Evolutionary conservation across 495 filamentous ascomycete genomes (phyloP), one percentile per base, ranked within the genome.

Genomic region (Rhypophila decipiens): DNA sequence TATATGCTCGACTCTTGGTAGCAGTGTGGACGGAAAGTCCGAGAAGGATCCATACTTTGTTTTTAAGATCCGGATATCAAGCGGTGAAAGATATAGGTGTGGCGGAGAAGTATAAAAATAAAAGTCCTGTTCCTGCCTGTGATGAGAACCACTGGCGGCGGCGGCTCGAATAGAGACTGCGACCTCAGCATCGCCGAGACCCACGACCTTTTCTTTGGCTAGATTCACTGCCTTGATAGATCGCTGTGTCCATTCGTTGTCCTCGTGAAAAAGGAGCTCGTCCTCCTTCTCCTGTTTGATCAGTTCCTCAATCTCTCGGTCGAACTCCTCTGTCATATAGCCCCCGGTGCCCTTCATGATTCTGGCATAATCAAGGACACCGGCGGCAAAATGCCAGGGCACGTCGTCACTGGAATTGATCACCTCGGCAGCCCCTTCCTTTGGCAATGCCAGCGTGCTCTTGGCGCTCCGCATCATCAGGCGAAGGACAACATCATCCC

Each of bases 11-110:
- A 98, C 87, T 17, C 86, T 80, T 2, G 93, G 93, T 7, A 97
- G 78, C 13, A 98, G 83, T 0, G 88, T 94, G 0, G 90, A 84
- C 7, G 93, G 94, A 60, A 98, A 95, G 7, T 72, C 66, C 2
- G 80, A 73, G 63, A 91, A 98, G 34, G 84, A 78, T 3, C 87
- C 88, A 63, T 95, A 98, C 8, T 87, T 87, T 0, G 86, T 79
- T 61, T 90, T 95, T 36, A 98, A 74, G 57, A 98, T 97, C 38
- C 91, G 85, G 55, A 97, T 97, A 60, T 98, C 93, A 9, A 98
- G 78, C 5, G 93, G 82, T 0, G 91, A 94, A 19, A 98, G 77
- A 58, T 96, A 98, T 46, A 93, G 88, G 49, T 98, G 93, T 21
- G 86, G 82, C 20, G 93, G 73, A 4, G 88, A 83, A 53, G 91